These are phyloP conservation scores for Flaveria linearis DNA, from an alignment of 129 eudicot genomes.

Conservation along the genomic window DNA sequence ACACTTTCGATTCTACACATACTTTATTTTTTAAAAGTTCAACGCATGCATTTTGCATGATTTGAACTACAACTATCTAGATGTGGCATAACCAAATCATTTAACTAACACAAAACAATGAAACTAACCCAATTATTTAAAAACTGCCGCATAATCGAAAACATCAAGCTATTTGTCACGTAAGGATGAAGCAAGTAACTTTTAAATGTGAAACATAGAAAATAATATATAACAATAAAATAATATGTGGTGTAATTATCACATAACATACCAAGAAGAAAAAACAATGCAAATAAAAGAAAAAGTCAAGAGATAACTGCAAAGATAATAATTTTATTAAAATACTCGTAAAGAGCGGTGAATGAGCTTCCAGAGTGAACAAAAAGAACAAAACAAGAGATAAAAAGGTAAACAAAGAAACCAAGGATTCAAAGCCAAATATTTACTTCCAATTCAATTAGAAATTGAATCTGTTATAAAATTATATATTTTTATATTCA, in stretches of 20 bases:
- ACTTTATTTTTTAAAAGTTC: no score
- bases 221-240: background rate
- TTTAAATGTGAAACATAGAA: background rate
- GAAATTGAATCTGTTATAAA: background rate
- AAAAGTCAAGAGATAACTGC: conserved; percentile 15
- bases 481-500: no score
- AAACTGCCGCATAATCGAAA: background rate
- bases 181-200: background rate
- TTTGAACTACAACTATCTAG: no score
- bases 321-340: background rate
- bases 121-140: no score
- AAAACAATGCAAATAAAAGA: conserved; percentile 12
- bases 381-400: conserved; percentile 40
- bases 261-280: conserved; percentile 26
- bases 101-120: no score
- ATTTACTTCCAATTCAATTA: conserved; percentile 27
- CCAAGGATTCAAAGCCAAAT: conserved; percentile 40
- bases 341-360: background rate
- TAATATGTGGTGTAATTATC: conserved; percentile 11
- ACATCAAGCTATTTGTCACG: background rate
- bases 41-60: no score
- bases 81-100: no score
- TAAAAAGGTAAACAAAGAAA: conserved; percentile 39
- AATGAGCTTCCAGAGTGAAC: conserved; percentile 24
- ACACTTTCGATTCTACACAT: no score